A percentile compares a stretch with the other conserved stretches of the same genome.
Evolutionary conservation across 352 stramenopile genomes (phyloP).

Genomic region (Globisporangium lucens): DNA sequence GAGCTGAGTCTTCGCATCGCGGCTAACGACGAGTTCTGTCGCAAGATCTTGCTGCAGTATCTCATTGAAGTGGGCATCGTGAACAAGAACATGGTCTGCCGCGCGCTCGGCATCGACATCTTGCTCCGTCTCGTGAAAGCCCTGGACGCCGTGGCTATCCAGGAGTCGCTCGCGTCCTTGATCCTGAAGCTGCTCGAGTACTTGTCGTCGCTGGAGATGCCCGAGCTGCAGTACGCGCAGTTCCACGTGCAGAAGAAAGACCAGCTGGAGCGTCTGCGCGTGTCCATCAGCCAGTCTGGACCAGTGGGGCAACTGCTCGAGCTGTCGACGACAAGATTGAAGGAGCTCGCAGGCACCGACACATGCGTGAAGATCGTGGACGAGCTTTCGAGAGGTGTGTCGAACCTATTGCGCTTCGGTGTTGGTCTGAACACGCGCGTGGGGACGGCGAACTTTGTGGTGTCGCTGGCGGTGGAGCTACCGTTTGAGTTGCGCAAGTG

Average conservation of each 20-base stretch:
- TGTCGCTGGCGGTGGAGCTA: slow-evolving; percentile 60
- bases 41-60: slow-evolving; percentile 56
- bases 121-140: slow-evolving; percentile 70
- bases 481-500: slow-evolving; percentile 72
- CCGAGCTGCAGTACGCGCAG: slow-evolving; percentile 80
- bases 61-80: slow-evolving; percentile 69
- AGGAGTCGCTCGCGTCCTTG: slow-evolving; percentile 51
- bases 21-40: slow-evolving; percentile 41
- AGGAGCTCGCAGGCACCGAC: slow-evolving; percentile 40
- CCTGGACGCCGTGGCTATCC: slow-evolving; percentile 47
- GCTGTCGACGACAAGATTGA: slow-evolving; percentile 50
- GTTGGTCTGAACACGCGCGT: slow-evolving; percentile 82
- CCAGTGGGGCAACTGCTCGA: slow-evolving; percentile 73
- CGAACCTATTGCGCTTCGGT: slow-evolving; percentile 64
- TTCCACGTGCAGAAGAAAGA: slow-evolving; percentile 87
- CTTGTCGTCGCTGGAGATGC: slow-evolving; percentile 81
- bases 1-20: slow-evolving; percentile 72
- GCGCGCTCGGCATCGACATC: slow-evolving; percentile 65
- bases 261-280: slow-evolving; percentile 70
- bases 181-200: slow-evolving; percentile 73
- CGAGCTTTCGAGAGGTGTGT: slow-evolving; percentile 46
- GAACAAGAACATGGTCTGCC: slow-evolving; percentile 62
- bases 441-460: slow-evolving; percentile 73
- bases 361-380: slow-evolving; percentile 46
- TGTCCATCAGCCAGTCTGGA: slow-evolving; percentile 71